Evolutionary conservation across 768 basidiomycete genomes (phyloP), one percentile per base, ranked within the genome.

Genomic region (Tricholoma flavovirens): DNA sequence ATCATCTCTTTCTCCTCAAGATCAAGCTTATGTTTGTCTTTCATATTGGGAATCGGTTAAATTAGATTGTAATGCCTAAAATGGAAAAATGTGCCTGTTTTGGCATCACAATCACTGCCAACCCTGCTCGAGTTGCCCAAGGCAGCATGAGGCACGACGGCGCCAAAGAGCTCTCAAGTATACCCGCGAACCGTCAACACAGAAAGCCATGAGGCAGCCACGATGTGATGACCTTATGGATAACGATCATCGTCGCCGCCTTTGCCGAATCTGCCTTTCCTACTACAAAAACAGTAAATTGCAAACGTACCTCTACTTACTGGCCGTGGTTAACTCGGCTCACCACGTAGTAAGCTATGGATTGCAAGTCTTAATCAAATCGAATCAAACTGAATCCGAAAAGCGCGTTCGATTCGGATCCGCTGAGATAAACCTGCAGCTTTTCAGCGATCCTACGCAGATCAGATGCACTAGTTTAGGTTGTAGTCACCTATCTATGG

Each of bases 61-160:
- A 59, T 59, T 56, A 59, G 58, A 59, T 56, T 56, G 54, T 51
- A 51, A 55, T 45, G 24, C 17, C 24, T 14, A 29, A 50, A n/a
- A 10, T 5, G 29, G 48, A 17, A n/a, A 32, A 32, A 54, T 55
- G 33, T 33, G 14, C 45, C 22, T 26, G 3, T 42, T 42, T 42
- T 42, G 24, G 36, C 15, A 11, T n/a, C 14, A 21, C 19, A 35
- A 22, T n/a, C 12, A 35, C 22, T n/a, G n/a, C n/a, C n/a, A n/a
- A n/a, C n/a, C n/a, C n/a, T n/a, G n/a, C 50, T 5, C 2, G 12
- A 17, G 24, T 21, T 36, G 36, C 24, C 35, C 11, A 38, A 35
- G 17, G 22, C 19, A 26, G 42, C 51, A 53, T 3, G 51, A 53
- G 36, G 51, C 36, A 8, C 8, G 17, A 8, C 8, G 17, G 14